Percentiles rank a stretch among this genome's conserved stretches.
Evolutionary conservation across 257 asterid genomes (phyloP).

Genomic region (Rauvolfia tetraphylla): DNA sequence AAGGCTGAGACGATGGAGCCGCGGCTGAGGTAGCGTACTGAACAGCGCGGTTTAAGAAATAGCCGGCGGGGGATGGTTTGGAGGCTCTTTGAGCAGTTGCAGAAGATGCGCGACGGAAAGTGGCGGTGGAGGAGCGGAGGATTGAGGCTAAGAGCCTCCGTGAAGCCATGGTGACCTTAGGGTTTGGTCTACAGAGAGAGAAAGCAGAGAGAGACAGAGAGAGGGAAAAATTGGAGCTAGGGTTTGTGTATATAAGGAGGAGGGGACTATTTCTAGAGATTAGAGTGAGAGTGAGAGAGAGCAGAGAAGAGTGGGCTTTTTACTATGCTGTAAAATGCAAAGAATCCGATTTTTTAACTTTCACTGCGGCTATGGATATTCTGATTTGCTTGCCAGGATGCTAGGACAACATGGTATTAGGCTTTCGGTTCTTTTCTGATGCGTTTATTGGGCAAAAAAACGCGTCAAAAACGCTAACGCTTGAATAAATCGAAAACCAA

Average conservation of each 20-base stretch:
- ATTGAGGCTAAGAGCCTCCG: constrained; percentile 83
- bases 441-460: too few species aligned
- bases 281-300: neutral
- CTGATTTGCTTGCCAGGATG: too few species aligned
- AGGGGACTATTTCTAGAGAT: neutral
- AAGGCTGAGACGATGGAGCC: constrained; percentile 25
- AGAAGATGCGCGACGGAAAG: constrained; percentile 30
- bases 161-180: constrained; percentile 53
- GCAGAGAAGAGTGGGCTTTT: neutral
- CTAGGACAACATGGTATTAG: too few species aligned
- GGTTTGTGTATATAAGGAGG: constrained; percentile 15
- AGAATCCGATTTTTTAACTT: too few species aligned
- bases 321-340: too few species aligned
- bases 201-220: constrained; percentile 11
- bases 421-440: too few species aligned
- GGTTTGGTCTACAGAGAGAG: constrained; percentile 20
- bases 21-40: constrained; percentile 45
- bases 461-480: too few species aligned
- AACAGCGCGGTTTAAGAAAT: constrained; percentile 57
- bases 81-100: constrained; percentile 12
- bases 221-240: constrained; percentile 9
- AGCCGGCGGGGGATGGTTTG: constrained; percentile 59
- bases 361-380: too few species aligned
- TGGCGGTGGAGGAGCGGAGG: constrained; percentile 57
- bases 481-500: too few species aligned